These are phyloP conservation scores for Pisolithus orientalis DNA, from an alignment of 768 basidiomycete species.

Conservation along the genomic window DNA sequence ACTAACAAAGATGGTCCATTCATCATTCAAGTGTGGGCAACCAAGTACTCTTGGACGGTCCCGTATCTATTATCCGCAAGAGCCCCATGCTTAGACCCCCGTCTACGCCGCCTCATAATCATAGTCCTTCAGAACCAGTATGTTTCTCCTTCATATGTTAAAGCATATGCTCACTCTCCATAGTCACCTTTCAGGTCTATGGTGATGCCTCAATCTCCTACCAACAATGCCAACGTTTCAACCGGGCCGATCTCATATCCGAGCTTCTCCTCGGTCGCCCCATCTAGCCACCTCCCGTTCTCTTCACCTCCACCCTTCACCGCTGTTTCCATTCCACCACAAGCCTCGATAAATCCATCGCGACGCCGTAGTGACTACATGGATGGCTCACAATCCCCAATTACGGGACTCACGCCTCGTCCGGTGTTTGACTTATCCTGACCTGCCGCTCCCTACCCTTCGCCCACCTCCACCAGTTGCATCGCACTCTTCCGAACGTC, in stretches of 20 bases:
- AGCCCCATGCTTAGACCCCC: conserved; percentile 36
- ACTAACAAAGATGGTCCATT: conserved; percentile 9
- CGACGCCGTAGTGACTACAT: conserved; percentile 72
- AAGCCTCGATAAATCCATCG: conserved; percentile 78
- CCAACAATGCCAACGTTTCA: conserved; percentile 32
- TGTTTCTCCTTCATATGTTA: conserved; percentile 11
- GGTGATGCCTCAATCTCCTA: conserved; percentile 29
- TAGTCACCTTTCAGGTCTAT: conserved; percentile 32
- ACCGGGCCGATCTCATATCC: conserved; percentile 47
- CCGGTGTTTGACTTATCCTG: conserved; percentile 77
- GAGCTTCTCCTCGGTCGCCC: conserved; percentile 36
- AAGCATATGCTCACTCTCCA: conserved; percentile 6
- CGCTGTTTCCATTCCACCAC: conserved; percentile 62
- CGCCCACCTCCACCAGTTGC: conserved; percentile 80
- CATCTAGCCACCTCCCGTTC: conserved; percentile 34
- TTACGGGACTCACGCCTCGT: conserved; percentile 40
- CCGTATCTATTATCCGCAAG: conserved; percentile 26
- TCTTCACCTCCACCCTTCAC: conserved; percentile 34
- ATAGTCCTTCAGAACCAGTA: conserved; percentile 48
- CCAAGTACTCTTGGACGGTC: conserved; percentile 9
- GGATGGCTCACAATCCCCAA: conserved; percentile 67
- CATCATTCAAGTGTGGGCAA: conserved; percentile 7
- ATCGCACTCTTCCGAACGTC: conserved; percentile 61
- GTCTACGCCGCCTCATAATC: conserved; percentile 40
- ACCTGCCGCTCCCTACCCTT: conserved; percentile 46